Conservation (phyloP, 345 rosid genomes). For the Salix suchowensis region DNA sequence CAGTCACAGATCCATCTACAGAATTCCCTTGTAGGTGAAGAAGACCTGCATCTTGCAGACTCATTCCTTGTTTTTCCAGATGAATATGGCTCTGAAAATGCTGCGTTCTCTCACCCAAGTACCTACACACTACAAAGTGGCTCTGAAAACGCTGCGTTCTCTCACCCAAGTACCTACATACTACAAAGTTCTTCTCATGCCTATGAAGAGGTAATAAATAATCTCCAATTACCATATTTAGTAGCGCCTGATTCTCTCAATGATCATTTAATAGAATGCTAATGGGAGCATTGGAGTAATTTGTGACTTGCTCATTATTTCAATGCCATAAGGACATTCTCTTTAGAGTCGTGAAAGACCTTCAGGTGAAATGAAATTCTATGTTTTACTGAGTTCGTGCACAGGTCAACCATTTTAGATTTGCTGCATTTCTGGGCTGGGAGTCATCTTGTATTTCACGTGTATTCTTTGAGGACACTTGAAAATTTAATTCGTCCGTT, state of each 20-base stretch:
- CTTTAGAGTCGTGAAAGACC: background rate
- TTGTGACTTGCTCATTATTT: background rate
- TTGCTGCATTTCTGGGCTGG: conserved; percentile 1
- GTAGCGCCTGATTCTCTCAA: background rate
- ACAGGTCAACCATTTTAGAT: background rate
- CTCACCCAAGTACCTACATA: conserved; percentile 3
- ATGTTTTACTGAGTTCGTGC: background rate
- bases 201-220: conserved; percentile 18
- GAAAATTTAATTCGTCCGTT: background rate
- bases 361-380: background rate
- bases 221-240: background rate
- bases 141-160: background rate
- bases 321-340: background rate
- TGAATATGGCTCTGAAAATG: background rate
- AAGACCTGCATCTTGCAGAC: conserved; percentile 3
- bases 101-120: background rate
- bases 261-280: background rate
- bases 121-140: background rate
- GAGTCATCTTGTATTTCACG: background rate
- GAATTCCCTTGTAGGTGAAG: background rate
- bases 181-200: background rate
- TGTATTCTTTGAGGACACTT: background rate
- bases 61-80: background rate
- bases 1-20: background rate
- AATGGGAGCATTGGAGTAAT: background rate